These are phyloP conservation scores for Fusarium secorum DNA, from an alignment of 2,329 filamentous ascomycete species.

Conservation along the genomic window DNA sequence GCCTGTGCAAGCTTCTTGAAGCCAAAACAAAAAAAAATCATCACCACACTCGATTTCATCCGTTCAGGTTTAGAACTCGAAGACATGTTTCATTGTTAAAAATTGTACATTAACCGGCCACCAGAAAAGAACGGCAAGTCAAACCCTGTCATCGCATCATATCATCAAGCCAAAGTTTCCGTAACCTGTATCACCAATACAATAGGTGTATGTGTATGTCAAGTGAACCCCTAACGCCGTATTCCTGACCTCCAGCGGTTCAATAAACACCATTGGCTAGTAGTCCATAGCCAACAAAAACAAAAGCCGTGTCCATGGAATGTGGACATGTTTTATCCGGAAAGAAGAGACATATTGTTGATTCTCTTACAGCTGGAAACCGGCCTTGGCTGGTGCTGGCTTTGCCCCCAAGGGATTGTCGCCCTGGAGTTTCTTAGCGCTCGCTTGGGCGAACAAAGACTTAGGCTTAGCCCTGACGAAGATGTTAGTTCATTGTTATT, in stretches of 20 bases:
- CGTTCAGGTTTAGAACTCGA: neutral
- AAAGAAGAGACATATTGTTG: conserved; percentile 11
- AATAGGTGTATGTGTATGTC: conserved; percentile 17
- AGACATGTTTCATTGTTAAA: conserved; percentile 30
- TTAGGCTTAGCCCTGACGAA: conserved; percentile 67
- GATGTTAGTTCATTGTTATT: conserved; percentile 28
- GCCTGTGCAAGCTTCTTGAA: neutral
- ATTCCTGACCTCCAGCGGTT: conserved; percentile 30
- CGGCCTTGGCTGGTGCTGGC: conserved; percentile 43
- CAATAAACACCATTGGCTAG: conserved; percentile 16
- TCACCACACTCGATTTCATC: neutral
- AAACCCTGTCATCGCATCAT: conserved; percentile 41
- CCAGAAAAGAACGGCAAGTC: conserved; percentile 30
- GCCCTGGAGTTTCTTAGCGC: conserved; percentile 67
- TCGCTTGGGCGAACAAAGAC: conserved; percentile 72
- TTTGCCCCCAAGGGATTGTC: conserved; percentile 53
- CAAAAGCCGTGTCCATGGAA: conserved; percentile 17
- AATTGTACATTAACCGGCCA: conserved; percentile 33
- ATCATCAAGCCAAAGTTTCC: conserved; percentile 40
- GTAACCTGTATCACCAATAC: conserved; percentile 32
- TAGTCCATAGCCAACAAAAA: conserved; percentile 19
- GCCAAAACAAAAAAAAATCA: conserved; percentile 12
- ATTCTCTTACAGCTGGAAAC: conserved; percentile 30
- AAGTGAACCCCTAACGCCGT: conserved; percentile 37
- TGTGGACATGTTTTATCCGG: conserved; percentile 15